Base-by-base conservation (phyloP, 2,329 filamentous ascomycete species). In the Aspergillus caelatus region DNA sequence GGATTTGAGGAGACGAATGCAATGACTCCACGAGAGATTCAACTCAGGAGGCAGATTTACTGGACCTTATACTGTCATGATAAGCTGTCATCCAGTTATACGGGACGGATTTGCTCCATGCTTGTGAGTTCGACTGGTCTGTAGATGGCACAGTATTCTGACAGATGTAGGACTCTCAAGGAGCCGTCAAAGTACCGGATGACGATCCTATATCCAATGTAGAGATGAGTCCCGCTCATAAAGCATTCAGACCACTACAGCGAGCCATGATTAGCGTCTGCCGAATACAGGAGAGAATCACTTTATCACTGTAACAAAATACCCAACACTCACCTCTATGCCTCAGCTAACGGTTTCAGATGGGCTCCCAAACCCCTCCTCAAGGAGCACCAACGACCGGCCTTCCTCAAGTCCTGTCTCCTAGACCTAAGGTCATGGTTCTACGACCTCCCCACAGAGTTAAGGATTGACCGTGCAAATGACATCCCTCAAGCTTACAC, bases 21-120 rank as follows among this genome's bases (percentile, higher is more conserved):
- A 14, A 66, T 78, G 39, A 61, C 72, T 0, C 21, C 52, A 0
- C 68, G 74, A 21, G 77, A 79, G 54, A 70, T 72, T 23, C 70
- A 77, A 16, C 55, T 78, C 2, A 61, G 77, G 9, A 68, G 74
- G 23, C 76, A 77, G 56, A 76, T 78, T 2, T 78, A 79, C 52
- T 78, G 76, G 77, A 65, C 75, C 1, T 60, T 78, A 2, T 78
- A 78, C 39, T 77, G 74, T 28, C 67, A 74, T 55, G 77, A 79
- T 58, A 79, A 79, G 39, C 64, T 77, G 3, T 70, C 71, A 0
- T 73, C 76, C 4, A 75, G 70, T 23, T 78, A 78, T 57, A 77
- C 75, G 1, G 77, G 77, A 0, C 70, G 77, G 10, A 71, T 78
- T 8, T 79, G 77, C 60, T 75, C 74, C 3, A 71, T 78, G 62